A percentile compares a stretch with the other conserved stretches of the same genome.
Conservation (phyloP, 2,329 filamentous ascomycete species). For the Paecilomyces variotii region DNA sequence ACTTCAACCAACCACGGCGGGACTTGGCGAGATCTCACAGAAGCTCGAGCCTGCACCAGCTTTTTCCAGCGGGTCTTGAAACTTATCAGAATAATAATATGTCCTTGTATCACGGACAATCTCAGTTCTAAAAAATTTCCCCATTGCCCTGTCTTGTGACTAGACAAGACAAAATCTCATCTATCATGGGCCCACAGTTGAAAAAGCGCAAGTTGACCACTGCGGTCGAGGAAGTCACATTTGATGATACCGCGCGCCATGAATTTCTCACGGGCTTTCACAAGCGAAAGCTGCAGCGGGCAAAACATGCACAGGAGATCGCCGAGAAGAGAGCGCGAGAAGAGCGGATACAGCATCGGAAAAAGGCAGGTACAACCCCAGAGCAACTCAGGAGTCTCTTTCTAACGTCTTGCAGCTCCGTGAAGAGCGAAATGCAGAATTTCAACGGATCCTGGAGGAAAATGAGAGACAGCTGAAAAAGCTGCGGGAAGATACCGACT, state of each 20-base stretch:
- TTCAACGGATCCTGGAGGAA: constrained; percentile 71
- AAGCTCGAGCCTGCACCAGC: neutral
- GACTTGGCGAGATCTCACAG: constrained; percentile 13
- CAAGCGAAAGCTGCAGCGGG: constrained; percentile 83
- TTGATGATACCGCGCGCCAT: constrained; percentile 69
- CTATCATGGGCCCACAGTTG: constrained; percentile 46
- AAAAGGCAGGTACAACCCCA: constrained; percentile 53
- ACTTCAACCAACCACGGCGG: constrained; percentile 13
- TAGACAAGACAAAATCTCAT: neutral
- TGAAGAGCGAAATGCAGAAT: constrained; percentile 71
- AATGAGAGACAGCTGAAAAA: constrained; percentile 64
- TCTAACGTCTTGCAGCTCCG: constrained; percentile 53
- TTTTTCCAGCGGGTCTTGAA: neutral
- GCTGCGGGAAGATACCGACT: constrained; percentile 40
- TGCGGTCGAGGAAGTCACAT: constrained; percentile 70
- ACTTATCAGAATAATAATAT: neutral
- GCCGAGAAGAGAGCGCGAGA: constrained; percentile 68
- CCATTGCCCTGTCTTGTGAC: neutral
- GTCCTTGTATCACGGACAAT: constrained; percentile 12
- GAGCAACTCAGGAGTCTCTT: neutral
- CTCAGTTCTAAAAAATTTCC: neutral
- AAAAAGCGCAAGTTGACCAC: constrained; percentile 59
- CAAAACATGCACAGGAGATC: constrained; percentile 75
- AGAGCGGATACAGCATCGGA: constrained; percentile 65
- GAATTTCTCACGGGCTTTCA: constrained; percentile 95